These are phyloP conservation scores for Diplodia intermedia DNA, from an alignment of 2,329 filamentous ascomycete species.

Conservation along the genomic window DNA sequence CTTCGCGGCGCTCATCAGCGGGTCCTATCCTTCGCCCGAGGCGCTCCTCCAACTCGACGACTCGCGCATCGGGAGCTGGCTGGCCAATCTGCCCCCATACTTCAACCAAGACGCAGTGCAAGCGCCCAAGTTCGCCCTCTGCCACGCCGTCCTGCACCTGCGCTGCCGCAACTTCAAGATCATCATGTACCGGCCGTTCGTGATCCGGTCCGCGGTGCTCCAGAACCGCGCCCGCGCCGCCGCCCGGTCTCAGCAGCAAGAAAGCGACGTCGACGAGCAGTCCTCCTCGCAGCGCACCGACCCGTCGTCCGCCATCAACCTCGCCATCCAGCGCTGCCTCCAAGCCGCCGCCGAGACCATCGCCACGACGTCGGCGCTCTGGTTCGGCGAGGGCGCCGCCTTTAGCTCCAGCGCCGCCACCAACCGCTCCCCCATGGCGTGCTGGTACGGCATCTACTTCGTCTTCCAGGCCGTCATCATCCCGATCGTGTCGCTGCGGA, in stretches of 20 bases:
- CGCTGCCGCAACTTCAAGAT: slow-evolving; percentile 56
- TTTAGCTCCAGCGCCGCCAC: not conserved
- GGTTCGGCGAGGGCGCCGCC: not conserved
- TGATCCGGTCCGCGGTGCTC: slow-evolving; percentile 50
- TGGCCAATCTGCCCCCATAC: slow-evolving; percentile 46
- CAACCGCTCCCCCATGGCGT: slow-evolving; percentile 16
- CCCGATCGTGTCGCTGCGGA: slow-evolving; percentile 57
- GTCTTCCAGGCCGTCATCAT: slow-evolving; percentile 59
- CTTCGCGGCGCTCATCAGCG: slow-evolving; percentile 56
- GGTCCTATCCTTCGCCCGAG: slow-evolving; percentile 50
- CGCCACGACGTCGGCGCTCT: not conserved
- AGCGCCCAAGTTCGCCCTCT: slow-evolving; percentile 48
- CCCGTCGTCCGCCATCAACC: not conserved
- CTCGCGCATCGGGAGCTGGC: slow-evolving; percentile 50
- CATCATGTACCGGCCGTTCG: slow-evolving; percentile 57
- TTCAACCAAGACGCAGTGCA: slow-evolving; percentile 45
- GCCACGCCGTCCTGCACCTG: slow-evolving; percentile 55
- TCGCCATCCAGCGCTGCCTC: slow-evolving; percentile 6
- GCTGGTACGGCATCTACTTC: slow-evolving; percentile 42
- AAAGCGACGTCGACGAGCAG: not conserved
- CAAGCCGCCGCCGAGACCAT: slow-evolving; percentile 18
- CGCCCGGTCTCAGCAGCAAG: not conserved
- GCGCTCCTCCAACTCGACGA: slow-evolving; percentile 54
- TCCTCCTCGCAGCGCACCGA: not conserved
- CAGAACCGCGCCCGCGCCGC: not conserved